Evolutionary conservation across 257 asterid species (phyloP), one percentile per base, ranked within the genome.

Genomic region (Plectranthus barbatus): DNA sequence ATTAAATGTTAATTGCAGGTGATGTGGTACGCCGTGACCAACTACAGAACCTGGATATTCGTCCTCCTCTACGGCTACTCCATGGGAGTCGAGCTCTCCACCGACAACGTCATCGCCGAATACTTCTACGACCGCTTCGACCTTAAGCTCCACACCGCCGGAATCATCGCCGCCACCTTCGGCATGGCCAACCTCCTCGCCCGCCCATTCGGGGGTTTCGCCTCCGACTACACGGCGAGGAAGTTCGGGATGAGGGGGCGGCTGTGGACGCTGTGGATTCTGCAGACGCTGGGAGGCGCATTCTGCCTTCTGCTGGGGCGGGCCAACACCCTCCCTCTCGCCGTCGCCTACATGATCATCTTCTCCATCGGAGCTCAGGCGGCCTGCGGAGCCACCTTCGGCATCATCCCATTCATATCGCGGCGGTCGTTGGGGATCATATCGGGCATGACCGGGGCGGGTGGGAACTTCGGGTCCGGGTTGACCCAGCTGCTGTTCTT

Each of bases 21-120:
- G 9, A 4, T 86, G 24, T 76, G 82, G 86, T 70, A 78, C 40
- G 91, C 91, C 0, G 79, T 56, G 10, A 81, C 85, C 44, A 86
- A 86, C 66, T 86, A 86, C 73, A 72, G 95, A 23, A 86, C 95
- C 1, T 86, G 95, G 95, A 76, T 83, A 11, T 84, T 83, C 36
- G 84, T 74, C 11, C 79, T 81, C 5, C 72, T 86, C 9, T 86
- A 86, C 9, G 94, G 94, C 9, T 86, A 79, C 33, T 86, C 94
- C 2, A 83, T 83, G 90, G 94, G 94, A 13, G 91, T 86, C 6
- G 88, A 86, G 49, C 34, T 86, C 36, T 72, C 88, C 0, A 83
- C 84, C 0, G 86, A 83, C 56, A 86, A 86, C 36, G 88, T 86
- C 8, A 66, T 81, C 6, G 86, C 95, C 0, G 95, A 81, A 23